A percentile compares a stretch with the other conserved stretches of the same genome.
Conservation (phyloP, 495 filamentous ascomycete species). For the Podospora appendiculata region DNA sequence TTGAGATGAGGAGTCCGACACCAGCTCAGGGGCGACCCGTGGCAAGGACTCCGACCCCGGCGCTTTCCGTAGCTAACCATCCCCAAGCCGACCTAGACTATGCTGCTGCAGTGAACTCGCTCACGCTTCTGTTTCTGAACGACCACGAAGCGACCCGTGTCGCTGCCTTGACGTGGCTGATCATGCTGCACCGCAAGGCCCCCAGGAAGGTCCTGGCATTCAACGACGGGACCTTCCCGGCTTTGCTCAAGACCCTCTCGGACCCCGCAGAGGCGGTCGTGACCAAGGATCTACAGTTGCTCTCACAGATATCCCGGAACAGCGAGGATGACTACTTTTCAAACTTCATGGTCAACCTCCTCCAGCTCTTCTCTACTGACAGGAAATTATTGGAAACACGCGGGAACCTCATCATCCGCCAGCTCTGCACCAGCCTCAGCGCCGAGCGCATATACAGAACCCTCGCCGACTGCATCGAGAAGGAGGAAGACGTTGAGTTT, state of each 20-base stretch:
- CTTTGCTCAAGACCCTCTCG: conserved; percentile 90
- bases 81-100: conserved; percentile 80
- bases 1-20: conserved; percentile 48
- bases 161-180: conserved; percentile 88
- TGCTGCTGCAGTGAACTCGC: conserved; percentile 88
- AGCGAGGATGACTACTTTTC: conserved; percentile 97
- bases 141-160: conserved; percentile 94
- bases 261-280: conserved; percentile 95
- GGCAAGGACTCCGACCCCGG: conserved; percentile 37
- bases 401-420: conserved; percentile 93
- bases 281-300: conserved; percentile 85
- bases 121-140: conserved; percentile 91
- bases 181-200: conserved; percentile 94
- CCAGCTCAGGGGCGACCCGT: conserved; percentile 35
- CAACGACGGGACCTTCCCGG: conserved; percentile 95
- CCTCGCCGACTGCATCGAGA: conserved; percentile 92
- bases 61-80: conserved; percentile 32
- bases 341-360: conserved; percentile 93
- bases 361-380: conserved; percentile 94
- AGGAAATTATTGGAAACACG: conserved; percentile 82
- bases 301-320: conserved; percentile 92
- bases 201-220: conserved; percentile 90
- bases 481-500: conserved; percentile 97
- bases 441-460: conserved; percentile 95
- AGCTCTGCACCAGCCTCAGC: conserved; percentile 86